These are phyloP conservation scores for Plasmopara muralis DNA, from an alignment of 352 stramenopile species.

Conservation along the genomic window DNA sequence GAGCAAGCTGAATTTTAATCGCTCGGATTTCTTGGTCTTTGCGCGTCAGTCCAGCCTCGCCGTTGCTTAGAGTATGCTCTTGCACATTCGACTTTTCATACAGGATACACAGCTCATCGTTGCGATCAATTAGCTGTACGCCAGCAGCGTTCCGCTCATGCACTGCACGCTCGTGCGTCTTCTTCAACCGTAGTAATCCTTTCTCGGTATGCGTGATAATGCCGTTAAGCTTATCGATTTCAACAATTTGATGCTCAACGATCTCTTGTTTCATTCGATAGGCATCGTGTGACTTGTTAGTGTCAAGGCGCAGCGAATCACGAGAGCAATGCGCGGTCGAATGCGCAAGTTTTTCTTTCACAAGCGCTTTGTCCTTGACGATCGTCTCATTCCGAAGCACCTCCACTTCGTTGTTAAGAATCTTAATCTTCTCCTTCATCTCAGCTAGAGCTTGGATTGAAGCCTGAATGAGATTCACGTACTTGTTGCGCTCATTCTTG, in stretches of 20 bases:
- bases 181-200: slow-evolving; percentile 90
- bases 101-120: slow-evolving; percentile 93
- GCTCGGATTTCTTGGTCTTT: slow-evolving; percentile 79
- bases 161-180: slow-evolving; percentile 84
- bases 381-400: slow-evolving; percentile 90
- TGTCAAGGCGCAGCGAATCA: slow-evolving; percentile 84
- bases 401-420: slow-evolving; percentile 92
- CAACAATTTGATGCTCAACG: slow-evolving; percentile 93
- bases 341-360: slow-evolving; percentile 87
- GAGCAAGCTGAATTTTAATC: slow-evolving; percentile 70
- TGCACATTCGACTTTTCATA: slow-evolving; percentile 92
- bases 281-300: slow-evolving; percentile 85
- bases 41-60: slow-evolving; percentile 68
- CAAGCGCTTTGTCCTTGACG: slow-evolving; percentile 89
- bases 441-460: slow-evolving; percentile 88
- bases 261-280: slow-evolving; percentile 88
- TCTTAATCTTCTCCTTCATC: slow-evolving; percentile 96
- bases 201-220: slow-evolving; percentile 90
- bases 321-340: slow-evolving; percentile 82
- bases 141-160: slow-evolving; percentile 84
- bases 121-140: slow-evolving; percentile 92
- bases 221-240: slow-evolving; percentile 93
- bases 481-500: slow-evolving; percentile 95
- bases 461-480: slow-evolving; percentile 92
- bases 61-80: slow-evolving; percentile 74